These are phyloP conservation scores for Suhomyces chickasaworum DNA, from an alignment of 1,139 yeast species.

Conservation along the genomic window DNA sequence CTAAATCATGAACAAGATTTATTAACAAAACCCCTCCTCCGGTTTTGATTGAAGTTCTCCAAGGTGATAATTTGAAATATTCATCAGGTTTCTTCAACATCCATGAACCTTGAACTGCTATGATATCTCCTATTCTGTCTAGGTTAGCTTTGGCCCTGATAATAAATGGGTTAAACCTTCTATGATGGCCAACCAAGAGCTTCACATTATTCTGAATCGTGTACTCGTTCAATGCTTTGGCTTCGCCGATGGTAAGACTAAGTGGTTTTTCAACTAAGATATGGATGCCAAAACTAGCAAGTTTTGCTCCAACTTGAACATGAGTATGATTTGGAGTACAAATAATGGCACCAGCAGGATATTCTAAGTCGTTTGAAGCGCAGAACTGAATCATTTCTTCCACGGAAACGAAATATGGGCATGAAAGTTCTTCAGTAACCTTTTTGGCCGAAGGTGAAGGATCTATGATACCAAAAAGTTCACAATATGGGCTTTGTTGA, in stretches of 20 bases:
- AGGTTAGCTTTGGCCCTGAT: conserved; percentile 37
- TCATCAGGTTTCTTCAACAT: conserved; percentile 35
- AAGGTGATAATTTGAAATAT: conserved; percentile 35
- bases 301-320: conserved; percentile 33
- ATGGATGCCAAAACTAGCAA: conserved; percentile 37
- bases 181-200: conserved; percentile 43
- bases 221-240: conserved; percentile 32
- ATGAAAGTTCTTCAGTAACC: conserved; percentile 30
- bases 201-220: conserved; percentile 26
- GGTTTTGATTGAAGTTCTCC: conserved; percentile 35
- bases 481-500: conserved; percentile 26
- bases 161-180: conserved; percentile 43
- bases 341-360: conserved; percentile 42
- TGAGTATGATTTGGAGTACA: conserved; percentile 48
- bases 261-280: conserved; percentile 44
- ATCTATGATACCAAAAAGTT: conserved; percentile 39
- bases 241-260: conserved; percentile 34
- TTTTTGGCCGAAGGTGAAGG: conserved; percentile 28
- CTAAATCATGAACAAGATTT: conserved; percentile 45
- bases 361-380: conserved; percentile 19
- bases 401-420: conserved; percentile 32
- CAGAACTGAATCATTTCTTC: conserved; percentile 32
- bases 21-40: conserved; percentile 47
- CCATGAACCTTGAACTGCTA: conserved; percentile 48
- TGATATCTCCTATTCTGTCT: conserved; percentile 31